Evolutionary conservation across 805 yeast species (phyloP).

Genomic region (Nematodospora valgi): DNA sequence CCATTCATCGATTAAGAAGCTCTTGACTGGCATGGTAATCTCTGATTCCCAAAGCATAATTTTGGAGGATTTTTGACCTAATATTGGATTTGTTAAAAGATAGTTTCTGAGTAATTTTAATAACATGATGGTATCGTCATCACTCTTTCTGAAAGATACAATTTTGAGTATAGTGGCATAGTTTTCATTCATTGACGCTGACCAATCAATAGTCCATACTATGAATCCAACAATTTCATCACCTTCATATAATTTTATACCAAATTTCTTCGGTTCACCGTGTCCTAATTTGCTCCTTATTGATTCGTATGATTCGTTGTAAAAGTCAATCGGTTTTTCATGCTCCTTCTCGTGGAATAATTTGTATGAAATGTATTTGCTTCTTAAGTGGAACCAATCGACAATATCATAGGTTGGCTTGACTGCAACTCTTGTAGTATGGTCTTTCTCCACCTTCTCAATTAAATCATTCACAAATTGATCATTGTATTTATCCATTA

Average conservation of each 20-base stretch:
- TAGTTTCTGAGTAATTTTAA: conserved; percentile 10
- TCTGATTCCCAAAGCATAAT: conserved; percentile 36
- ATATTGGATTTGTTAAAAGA: conserved; percentile 9
- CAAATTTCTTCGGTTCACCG: conserved; percentile 30
- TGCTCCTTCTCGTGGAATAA: conserved; percentile 15
- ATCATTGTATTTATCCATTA: conserved; percentile 18
- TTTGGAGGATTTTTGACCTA: conserved; percentile 12
- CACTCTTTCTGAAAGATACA: conserved; percentile 19
- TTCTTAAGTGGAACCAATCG: conserved; percentile 43
- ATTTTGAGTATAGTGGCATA: conserved; percentile 28
- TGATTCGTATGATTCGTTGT: conserved; percentile 16
- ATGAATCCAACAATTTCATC: conserved; percentile 25
- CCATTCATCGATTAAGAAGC: conserved; percentile 14
- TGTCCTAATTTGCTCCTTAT: conserved; percentile 19
- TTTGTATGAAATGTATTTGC: conserved; percentile 27
- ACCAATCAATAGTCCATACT: conserved; percentile 40
- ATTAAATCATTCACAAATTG: conserved; percentile 18
- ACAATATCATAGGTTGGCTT: conserved; percentile 23
- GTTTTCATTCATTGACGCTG: conserved; percentile 12
- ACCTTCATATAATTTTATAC: conserved; percentile 21
- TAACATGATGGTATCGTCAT: conserved; percentile 14
- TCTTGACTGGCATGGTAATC: conserved; percentile 13
- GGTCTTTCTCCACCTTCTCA: conserved; percentile 23
- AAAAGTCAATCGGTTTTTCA: conserved; percentile 15
- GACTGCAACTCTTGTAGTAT: conserved; percentile 27